Conservation (phyloP, 345 rosid genomes). For the Melaleuca alternifolia region DNA sequence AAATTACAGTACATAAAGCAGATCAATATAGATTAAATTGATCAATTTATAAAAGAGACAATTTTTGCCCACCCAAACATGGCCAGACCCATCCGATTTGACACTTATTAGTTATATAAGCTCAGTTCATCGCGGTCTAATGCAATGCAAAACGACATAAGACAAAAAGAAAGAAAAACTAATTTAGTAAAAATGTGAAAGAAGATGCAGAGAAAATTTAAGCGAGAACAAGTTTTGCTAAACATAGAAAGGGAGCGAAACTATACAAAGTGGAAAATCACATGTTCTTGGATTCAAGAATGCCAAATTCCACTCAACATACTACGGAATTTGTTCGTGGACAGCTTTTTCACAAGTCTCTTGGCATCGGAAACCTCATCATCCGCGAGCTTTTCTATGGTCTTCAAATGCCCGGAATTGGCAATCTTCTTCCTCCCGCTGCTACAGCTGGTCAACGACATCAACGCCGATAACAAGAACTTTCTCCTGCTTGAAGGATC, state of each 20-base stretch:
- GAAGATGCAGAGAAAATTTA: not conserved
- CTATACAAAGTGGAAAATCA: not conserved
- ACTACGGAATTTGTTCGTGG: slow-evolving; percentile 55
- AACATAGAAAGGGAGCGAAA: not conserved
- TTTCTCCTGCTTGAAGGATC: slow-evolving; percentile 41
- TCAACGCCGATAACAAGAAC: slow-evolving; percentile 54
- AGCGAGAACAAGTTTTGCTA: not conserved
- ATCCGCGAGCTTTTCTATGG: slow-evolving; percentile 77
- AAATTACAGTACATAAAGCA: not conserved
- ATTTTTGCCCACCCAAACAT: rapidly evolving
- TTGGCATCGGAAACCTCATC: slow-evolving; percentile 77
- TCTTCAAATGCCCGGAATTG: slow-evolving; percentile 61
- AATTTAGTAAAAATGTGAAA: not conserved
- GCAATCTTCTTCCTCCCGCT: slow-evolving; percentile 80
- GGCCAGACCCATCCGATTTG: rapidly evolving
- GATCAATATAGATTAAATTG: not conserved
- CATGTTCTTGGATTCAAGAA: slow-evolving; percentile 11
- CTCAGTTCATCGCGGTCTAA: not conserved
- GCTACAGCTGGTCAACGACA: slow-evolving; percentile 58
- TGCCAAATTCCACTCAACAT: slow-evolving; percentile 80
- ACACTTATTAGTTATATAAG: not conserved
- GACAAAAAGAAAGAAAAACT: rapidly evolving
- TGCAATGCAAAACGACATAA: not conserved
- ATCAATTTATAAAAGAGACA: not conserved
- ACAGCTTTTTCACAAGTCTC: slow-evolving; percentile 70